Base-by-base conservation (phyloP, 345 rosid genomes). In the Heritiera littoralis region DNA sequence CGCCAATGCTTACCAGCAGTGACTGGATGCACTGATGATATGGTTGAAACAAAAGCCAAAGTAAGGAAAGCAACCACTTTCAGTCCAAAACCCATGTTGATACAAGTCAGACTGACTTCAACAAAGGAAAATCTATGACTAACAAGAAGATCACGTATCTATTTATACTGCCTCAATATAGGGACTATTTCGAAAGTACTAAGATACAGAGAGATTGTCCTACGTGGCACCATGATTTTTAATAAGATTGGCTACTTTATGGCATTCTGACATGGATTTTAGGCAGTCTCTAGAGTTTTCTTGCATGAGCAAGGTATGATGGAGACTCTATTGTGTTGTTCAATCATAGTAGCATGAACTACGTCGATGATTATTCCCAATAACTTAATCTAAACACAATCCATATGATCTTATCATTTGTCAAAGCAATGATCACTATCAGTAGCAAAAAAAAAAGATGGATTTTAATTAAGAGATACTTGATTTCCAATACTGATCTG, bases 131-230 rank as follows among this genome's bases (percentile, higher is more conserved):
- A 23, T 54, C 18, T 83, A 66, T 84, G 86, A 76, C 55, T 35
- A 43, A 49, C 59, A 61, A 75, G 79, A 78, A 80, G 51, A 74
- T 66, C 28, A 51, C 71, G 59, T 61, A 77, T 71, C 84, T 86
- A 90, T 92, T 90, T 89, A 90, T 92, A 90, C 43, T 18, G 48
- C 35, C 60, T 20, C 66, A n/a, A 48, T 54, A 6, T 20, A 14
- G 30, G 65, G 38, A 71, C 30, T 40, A 74, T 72, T 66, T 20
- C 80, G 73, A 40, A 61, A 81, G 52, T 48, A 80, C 68, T 41
- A 66, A 83, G 74, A 68, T 77, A 77, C 72, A 80, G 80, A 63
- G 84, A 85, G 79, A 46, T 68, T 77, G 60, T 80, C 88, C 74
- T 77, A 78, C 66, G 88, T 85, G 89, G 83, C 81, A 77, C 30